phyloP scores from a whole-genome alignment of 805 yeast species.

The Hanseniaspora taiwanica region DNA sequence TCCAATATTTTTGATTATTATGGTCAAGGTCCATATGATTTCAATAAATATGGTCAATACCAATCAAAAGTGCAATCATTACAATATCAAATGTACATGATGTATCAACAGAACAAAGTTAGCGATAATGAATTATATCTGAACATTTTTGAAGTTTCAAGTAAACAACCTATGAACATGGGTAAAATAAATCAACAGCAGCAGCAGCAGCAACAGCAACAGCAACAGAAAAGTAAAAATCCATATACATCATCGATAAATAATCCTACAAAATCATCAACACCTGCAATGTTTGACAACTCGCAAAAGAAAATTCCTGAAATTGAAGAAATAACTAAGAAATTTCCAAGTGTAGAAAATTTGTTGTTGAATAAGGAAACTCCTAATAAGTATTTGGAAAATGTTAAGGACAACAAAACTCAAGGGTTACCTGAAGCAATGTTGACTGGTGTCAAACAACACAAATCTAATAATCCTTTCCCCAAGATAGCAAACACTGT shows the following conservation, averaged over 20 bases:
- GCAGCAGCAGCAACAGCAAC: background rate
- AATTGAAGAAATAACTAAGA: background rate
- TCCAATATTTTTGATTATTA: conserved; percentile 24
- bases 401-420: no score
- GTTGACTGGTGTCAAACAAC: conserved; percentile 10
- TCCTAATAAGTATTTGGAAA: background rate
- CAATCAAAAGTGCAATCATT: conserved; percentile 25
- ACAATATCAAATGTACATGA: conserved; percentile 17
- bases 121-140: conserved; percentile 15
- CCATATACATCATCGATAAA: no score
- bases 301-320: no score
- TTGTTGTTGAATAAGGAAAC: background rate
- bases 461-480: conserved; percentile 23
- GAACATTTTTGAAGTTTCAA: conserved; percentile 18
- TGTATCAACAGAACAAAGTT: conserved; percentile 15
- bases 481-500: conserved; percentile 13
- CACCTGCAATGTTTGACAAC: no score
- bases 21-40: conserved; percentile 40
- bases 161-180: conserved; percentile 17
- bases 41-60: conserved; percentile 39
- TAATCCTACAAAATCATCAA: no score
- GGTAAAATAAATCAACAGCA: conserved; percentile 5
- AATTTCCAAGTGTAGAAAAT: conserved; percentile 6
- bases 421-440: no score
- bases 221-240: background rate